phyloP scores from a whole-genome alignment of 176 grass and related monocot genomes.

The Oryza rufipogon region DNA sequence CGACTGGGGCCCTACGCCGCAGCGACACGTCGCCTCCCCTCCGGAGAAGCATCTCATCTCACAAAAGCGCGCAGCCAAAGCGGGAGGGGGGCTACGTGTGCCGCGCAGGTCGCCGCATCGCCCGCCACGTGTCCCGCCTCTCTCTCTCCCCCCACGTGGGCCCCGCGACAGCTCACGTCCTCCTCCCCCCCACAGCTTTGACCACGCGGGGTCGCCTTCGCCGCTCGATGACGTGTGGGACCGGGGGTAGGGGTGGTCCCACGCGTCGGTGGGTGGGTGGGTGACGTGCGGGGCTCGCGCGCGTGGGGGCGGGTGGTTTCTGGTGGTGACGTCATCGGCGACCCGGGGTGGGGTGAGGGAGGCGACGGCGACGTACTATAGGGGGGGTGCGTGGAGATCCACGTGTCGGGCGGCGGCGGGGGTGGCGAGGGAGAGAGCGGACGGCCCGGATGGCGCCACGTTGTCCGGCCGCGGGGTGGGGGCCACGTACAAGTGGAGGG shows the following conservation, averaged over 20 bases:
- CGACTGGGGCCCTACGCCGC: neutral
- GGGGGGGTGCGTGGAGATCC: neutral
- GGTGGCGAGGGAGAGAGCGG: neutral
- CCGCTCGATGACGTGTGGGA: neutral
- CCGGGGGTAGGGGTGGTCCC: neutral
- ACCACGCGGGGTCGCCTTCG: too few relatives aligned
- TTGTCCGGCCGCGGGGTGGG: neutral
- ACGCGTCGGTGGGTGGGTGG: neutral
- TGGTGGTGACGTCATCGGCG: neutral
- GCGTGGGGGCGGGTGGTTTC: too few relatives aligned
- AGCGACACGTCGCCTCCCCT: slow-evolving; percentile 27
- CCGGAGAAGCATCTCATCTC: neutral
- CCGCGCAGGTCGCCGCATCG: slow-evolving; percentile 50
- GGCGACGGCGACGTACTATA: slow-evolving; percentile 30
- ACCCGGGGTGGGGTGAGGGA: too few relatives aligned
- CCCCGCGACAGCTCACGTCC: slow-evolving; percentile 40
- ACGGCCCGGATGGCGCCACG: slow-evolving; percentile 21
- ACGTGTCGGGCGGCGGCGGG: slow-evolving; percentile 5
- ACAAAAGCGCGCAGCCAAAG: neutral
- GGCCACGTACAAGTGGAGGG: slow-evolving; percentile 32
- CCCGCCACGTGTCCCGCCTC: slow-evolving; percentile 44
- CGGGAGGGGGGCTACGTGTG: slow-evolving; percentile 26
- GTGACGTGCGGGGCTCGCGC: too few relatives aligned
- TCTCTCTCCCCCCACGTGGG: neutral
- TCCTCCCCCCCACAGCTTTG: neutral